phyloP scores from a whole-genome alignment of 1,284 basidiomycete species.

The Omphalotus olearius region DNA sequence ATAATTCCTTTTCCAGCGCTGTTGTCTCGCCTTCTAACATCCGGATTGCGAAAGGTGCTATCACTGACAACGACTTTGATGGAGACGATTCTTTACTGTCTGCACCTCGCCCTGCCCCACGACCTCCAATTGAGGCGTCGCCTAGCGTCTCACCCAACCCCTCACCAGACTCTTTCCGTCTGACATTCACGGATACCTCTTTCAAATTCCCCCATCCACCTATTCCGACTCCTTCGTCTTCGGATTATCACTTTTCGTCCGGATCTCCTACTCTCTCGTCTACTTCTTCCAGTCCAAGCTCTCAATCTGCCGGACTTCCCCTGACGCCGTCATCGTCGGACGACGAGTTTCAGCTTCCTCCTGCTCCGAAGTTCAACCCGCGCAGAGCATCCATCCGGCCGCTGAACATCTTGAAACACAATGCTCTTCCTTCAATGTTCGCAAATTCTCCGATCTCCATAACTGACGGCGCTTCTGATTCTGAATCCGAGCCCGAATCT shows the following conservation, averaged over 20 bases:
- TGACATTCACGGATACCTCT: conserved; percentile 29
- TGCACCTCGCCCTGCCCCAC: conserved; percentile 27
- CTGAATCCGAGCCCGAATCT: conserved; percentile 29
- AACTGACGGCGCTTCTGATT: conserved; percentile 17
- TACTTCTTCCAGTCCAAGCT: conserved; percentile 26
- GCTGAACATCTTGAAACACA: conserved; percentile 33
- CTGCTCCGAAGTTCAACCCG: conserved; percentile 20
- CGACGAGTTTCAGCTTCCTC: conserved; percentile 27
- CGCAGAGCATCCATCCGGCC: conserved; percentile 32
- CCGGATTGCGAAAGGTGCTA: conserved; percentile 6
- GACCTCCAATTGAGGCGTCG: conserved; percentile 16
- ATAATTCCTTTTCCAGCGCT: not conserved
- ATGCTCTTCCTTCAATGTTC: conserved; percentile 14
- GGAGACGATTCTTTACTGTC: conserved; percentile 3
- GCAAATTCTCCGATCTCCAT: conserved; percentile 10
- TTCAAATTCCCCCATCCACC: conserved; percentile 34
- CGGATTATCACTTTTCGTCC: conserved; percentile 18
- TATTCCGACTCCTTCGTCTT: conserved; percentile 24
- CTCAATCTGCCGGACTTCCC: conserved; percentile 27
- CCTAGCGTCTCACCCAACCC: conserved; percentile 13
- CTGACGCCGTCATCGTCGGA: conserved; percentile 37
- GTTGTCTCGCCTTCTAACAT: conserved; percentile 9
- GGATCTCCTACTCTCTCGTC: conserved; percentile 19
- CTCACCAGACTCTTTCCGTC: conserved; percentile 30
- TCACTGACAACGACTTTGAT: conserved; percentile 6